phyloP scores from a whole-genome alignment of 208 protist genomes.

The Polymyxa betae region DNA sequence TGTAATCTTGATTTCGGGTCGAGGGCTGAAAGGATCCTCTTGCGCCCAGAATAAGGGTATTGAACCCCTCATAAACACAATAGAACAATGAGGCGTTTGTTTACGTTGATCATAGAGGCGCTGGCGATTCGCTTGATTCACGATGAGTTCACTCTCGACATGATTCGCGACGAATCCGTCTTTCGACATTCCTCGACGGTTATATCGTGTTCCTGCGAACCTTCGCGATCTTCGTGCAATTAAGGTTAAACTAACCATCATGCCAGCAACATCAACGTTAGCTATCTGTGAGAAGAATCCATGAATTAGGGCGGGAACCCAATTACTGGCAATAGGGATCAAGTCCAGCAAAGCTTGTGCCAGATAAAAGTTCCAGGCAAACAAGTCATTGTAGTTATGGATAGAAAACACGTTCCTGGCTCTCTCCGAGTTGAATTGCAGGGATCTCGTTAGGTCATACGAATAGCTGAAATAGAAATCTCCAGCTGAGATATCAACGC shows the following conservation, averaged over 20 bases:
- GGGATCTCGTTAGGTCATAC: constrained; percentile 7
- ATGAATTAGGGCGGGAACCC: not conserved
- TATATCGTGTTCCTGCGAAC: not conserved
- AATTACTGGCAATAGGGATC: not conserved
- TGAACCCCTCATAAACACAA: not conserved
- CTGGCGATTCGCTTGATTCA: not conserved
- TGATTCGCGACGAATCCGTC: not conserved
- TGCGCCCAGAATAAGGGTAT: not conserved
- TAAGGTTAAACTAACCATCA: not conserved
- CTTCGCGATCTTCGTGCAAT: not conserved
- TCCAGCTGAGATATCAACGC: not conserved
- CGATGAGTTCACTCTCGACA: not conserved
- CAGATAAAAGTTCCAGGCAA: constrained; percentile 3
- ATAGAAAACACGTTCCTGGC: not conserved
- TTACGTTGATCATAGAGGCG: not conserved
- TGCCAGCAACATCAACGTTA: not conserved
- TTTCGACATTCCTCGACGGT: not conserved
- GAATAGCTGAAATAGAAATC: not conserved
- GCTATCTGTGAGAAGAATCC: not conserved
- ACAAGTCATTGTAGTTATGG: not conserved
- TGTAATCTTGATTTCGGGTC: not conserved
- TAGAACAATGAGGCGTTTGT: not conserved
- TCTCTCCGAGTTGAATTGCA: not conserved
- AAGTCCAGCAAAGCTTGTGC: not conserved
- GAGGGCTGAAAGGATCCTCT: not conserved